Base-by-base conservation (phyloP, 202 grass and related monocot species). In the Digitaria exilis region DNA sequence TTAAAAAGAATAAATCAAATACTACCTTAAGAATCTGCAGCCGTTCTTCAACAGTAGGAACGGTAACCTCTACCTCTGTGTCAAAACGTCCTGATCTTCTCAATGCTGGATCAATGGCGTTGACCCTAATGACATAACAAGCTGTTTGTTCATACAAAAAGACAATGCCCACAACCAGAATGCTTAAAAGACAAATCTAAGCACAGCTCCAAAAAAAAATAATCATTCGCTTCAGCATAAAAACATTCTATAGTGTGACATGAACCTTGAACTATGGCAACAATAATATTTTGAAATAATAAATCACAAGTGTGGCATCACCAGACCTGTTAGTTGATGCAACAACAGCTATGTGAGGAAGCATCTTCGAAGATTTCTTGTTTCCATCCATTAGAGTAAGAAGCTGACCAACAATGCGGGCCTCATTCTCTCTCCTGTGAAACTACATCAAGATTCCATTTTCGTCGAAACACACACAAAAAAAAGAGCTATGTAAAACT, bases 351-450 rank as follows among this genome's bases (percentile, higher is more conserved):
- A 95, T 70, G 49, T 93, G 93, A 70, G 88, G 87, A 82, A 82
- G 84, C 50, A 50, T 80, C 69, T 84, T 91, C 13, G 90, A 90
- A 7, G 78, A 87, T 74, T 83, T 90, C 74, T 93, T 95, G 56
- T 90, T 98, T 48, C 93, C 96, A 84, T 98, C 96, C 96, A 98
- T 95, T 61, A 98, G 81, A 49, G 96, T 94, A 62, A 98, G 84
- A 46, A 98, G 91, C 84, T 98, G 91, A 50, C 80, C 96, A 79
- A 98, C 96, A 65, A 98, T 90, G 51, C 93, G 91, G 10, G 90
- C 88, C 72, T 88, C 89, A 16, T 98, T 75, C 58, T 93, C 87
- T 85, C 84, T 93, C 86, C 96, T 98, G 87, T 65, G 26, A 52
- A 69, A 75, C 24, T 13, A 34, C 10, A 79, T 37, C 79, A 43